Percentiles rank a stretch among this genome's conserved stretches.
Conservation (phyloP, 73 alveolate genomes). For the Paramecium octaurelia region DNA sequence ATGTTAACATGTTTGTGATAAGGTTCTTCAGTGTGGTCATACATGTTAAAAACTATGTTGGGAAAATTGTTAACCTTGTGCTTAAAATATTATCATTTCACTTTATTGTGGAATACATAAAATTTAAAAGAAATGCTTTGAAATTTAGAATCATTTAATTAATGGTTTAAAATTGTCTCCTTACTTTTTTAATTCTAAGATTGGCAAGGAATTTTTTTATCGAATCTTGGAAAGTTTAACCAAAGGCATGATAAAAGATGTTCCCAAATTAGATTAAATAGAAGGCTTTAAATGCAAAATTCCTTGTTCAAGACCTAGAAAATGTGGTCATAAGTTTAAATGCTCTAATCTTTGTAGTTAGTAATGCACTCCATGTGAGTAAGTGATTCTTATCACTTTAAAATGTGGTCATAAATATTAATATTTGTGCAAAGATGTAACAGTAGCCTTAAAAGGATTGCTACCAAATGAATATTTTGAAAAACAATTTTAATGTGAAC, state of each 20-base stretch:
- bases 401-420: neutral
- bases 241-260: neutral
- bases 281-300: neutral
- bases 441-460: too few relatives aligned
- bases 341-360: neutral
- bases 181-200: neutral
- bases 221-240: neutral
- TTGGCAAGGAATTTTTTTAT: neutral
- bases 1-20: neutral
- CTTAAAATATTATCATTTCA: too few relatives aligned
- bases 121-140: neutral
- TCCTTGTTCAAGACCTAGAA: neutral
- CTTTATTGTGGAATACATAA: neutral
- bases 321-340: neutral
- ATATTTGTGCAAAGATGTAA: neutral
- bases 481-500: neutral
- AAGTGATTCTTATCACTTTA: neutral
- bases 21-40: slow-evolving; percentile 68
- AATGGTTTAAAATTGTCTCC: neutral
- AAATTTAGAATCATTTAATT: neutral
- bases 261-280: neutral
- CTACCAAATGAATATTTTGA: neutral
- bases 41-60: slow-evolving; percentile 69
- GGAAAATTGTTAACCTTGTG: slow-evolving; percentile 66
- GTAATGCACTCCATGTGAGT: neutral